Base-by-base conservation (phyloP, 225 moss, liverwort and hornwort species). In the Neckera pumila region DNA sequence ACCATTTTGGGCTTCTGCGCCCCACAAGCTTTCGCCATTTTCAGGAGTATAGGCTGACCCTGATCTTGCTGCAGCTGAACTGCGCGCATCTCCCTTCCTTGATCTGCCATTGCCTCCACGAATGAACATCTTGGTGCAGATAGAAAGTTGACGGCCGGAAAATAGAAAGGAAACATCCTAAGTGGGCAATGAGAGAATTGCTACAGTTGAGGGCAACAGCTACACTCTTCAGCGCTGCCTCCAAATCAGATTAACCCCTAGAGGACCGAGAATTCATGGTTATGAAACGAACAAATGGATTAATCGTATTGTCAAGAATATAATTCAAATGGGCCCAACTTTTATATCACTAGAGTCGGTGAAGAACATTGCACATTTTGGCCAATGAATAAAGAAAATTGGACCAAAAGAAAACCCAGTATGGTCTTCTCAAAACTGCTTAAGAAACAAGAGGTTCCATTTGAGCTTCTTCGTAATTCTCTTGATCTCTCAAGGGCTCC, bases 61-160 rank as follows among this genome's bases (percentile, higher is more conserved):
- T 81, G 90, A 87, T 86, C 92, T 94, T 69, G 95, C 90, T 78
- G 95, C 94, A 33, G 95, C 94, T 40, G 93, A 94, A 83, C 89
- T 92, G 43, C 96, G 96, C 38, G 96, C 96, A 89, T 95, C 94
- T 28, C 95, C 96, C 90, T 92, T 96, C 60, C 95, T 93, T 36
- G 95, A 70, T 88, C 96, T 96, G 92, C 72, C 72, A 90, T 79
- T 43, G 69, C 65, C 79, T 86, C 59, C 82, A 87, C 66, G 53
- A 77, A 69, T 89, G 58, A 86, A 84, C 63, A 89, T 81, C 75
- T 83, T 64, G 54, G 21, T 66, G 78, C 42, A 73, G 65, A 88
- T 40, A 40, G 28, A 86, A 69, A 33, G 43, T 36, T 77, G 25
- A 88, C 45, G 43, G 18, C 26, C 19, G 10, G 38, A 71, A 57